Base-by-base conservation (phyloP, 2,329 filamentous ascomycete species). In the Cephalotrichum gorgonifer region DNA sequence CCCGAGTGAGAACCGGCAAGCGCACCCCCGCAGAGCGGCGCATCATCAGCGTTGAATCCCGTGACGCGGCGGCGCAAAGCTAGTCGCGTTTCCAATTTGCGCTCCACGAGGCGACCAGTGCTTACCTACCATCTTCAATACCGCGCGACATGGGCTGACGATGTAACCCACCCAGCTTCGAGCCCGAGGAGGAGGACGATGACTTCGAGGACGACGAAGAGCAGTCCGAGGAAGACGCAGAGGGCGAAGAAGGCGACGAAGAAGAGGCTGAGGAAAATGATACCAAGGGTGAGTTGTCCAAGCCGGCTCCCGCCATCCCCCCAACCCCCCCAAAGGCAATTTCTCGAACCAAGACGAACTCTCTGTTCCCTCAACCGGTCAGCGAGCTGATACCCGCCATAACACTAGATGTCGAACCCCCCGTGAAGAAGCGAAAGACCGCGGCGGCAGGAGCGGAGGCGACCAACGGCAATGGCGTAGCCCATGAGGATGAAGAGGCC, bases 351-450 rank as follows among this genome's bases (percentile, higher is more conserved):
- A 17, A 20, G 15, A 6, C n/a, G n/a, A n/a, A n/a, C n/a, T n/a
- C n/a, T n/a, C n/a, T n/a, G n/a, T n/a, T n/a, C n/a, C n/a, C n/a
- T n/a, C n/a, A n/a, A n/a, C n/a, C n/a, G n/a, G n/a, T n/a, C n/a
- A n/a, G n/a, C n/a, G n/a, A n/a, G n/a, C n/a, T n/a, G n/a, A n/a
- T n/a, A n/a, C n/a, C n/a, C n/a, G n/a, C n/a, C n/a, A n/a, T n/a
- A 17, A 9, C n/a, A 43, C 22, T 5, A 26, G 41, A 26, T 12
- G 14, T 8, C 23, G 22, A 14, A 12, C 41, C 41, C n/a, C 41
- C 41, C 41, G 41, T 27, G 22, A 43, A 43, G 41, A 43, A 43
- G 41, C 41, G 41, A 25, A 43, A 43, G 41, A 43, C 41, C 8
- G 23, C 41, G 22, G 4, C 25, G 14, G 23, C 41, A 2, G 35